A percentile compares a stretch with the other conserved stretches of the same genome.
Conservation (phyloP, 2,329 filamentous ascomycete genomes). For the Endoconidiophora polonica region DNA sequence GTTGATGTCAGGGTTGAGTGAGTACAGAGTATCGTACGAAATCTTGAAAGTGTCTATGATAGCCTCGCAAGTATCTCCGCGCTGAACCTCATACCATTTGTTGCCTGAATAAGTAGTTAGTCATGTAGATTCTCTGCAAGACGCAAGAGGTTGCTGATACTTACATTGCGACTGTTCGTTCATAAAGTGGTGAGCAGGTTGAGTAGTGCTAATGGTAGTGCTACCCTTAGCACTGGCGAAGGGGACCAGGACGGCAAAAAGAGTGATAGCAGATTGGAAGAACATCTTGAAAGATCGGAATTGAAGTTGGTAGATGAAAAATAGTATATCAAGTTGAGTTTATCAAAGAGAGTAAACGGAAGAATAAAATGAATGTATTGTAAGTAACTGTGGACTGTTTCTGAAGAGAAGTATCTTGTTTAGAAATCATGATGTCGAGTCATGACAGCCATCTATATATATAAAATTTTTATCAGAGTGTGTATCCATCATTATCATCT, state of each 20-base stretch:
- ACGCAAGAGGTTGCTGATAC: neutral
- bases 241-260: neutral
- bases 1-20: constrained; percentile 7
- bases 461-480: too few relatives aligned
- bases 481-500: too few relatives aligned
- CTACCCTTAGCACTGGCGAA: neutral
- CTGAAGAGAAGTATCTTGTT: too few relatives aligned
- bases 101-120: constrained; percentile 2
- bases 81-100: constrained; percentile 9
- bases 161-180: constrained; percentile 1
- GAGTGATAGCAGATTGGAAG: neutral
- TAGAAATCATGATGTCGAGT: too few relatives aligned
- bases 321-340: too few relatives aligned
- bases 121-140: neutral
- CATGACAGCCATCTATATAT: too few relatives aligned
- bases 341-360: neutral
- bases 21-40: constrained; percentile 3
- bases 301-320: neutral
- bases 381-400: too few relatives aligned
- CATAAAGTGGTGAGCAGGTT: neutral
- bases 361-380: too few relatives aligned
- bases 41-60: constrained; percentile 3
- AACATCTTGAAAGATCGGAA: constrained; percentile 5
- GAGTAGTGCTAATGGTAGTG: constrained; percentile 3
- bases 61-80: constrained; percentile 8